phyloP scores from a whole-genome alignment of 108 stramenopile species.

The Cyclotella baltica region DNA sequence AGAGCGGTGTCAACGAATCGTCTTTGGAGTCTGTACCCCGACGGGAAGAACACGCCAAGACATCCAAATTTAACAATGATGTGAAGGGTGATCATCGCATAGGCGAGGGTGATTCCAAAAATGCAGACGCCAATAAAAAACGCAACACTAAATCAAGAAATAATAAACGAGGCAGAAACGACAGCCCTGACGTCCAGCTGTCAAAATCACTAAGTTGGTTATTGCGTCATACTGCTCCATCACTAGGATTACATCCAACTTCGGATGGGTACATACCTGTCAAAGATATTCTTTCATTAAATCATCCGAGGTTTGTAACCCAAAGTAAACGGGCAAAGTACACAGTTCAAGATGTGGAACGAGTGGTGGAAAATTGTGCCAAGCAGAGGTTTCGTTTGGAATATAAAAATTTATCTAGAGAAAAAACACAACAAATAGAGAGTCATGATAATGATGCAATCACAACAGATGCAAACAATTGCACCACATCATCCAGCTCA shows the following conservation, averaged over 20 bases:
- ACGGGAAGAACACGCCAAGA: not conserved
- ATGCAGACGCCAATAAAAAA: not conserved
- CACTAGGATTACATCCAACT: constrained; percentile 63
- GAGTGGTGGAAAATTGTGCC: constrained; percentile 71
- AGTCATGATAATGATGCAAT: constrained; percentile 1
- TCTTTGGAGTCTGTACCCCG: no score
- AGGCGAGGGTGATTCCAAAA: no score
- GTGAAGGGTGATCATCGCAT: not conserved
- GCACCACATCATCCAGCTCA: not conserved
- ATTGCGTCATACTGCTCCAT: constrained; percentile 74
- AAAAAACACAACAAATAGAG: not conserved
- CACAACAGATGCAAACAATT: not conserved
- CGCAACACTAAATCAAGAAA: constrained; percentile 11
- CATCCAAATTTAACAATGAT: not conserved
- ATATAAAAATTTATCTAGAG: constrained; percentile 22
- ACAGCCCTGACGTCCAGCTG: constrained; percentile 35
- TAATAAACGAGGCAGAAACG: not conserved
- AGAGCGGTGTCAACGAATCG: not conserved
- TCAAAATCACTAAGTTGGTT: constrained; percentile 76
- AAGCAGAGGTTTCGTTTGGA: constrained; percentile 75
- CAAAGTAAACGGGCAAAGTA: constrained; percentile 28
- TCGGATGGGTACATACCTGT: constrained; percentile 81
- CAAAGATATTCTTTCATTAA: constrained; percentile 53
- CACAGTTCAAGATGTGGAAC: constrained; percentile 57
- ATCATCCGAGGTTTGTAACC: constrained; percentile 60